Evolutionary conservation across 495 filamentous ascomycete species (phyloP).

Genomic region (Hypoxylon rickii): DNA sequence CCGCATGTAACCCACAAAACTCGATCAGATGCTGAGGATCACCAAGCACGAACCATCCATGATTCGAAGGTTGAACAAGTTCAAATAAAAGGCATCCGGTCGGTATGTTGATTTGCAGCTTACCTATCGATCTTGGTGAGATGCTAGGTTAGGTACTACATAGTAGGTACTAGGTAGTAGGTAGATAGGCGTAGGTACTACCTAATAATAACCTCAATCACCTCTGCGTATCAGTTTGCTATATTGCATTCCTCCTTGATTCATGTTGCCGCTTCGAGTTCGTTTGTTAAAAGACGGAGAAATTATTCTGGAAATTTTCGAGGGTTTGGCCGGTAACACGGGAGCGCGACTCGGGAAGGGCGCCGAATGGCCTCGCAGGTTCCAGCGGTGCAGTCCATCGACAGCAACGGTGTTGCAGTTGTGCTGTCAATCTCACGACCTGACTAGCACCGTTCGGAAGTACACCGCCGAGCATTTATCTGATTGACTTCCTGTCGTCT

Average conservation of each 20-base stretch:
- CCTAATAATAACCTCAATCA: constrained; percentile 10
- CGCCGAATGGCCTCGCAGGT: constrained; percentile 7
- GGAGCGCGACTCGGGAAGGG: constrained; percentile 15
- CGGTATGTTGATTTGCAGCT: neutral
- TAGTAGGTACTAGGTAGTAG: no score
- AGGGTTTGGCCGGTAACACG: neutral
- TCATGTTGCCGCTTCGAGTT: constrained; percentile 1
- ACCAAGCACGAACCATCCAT: constrained; percentile 12
- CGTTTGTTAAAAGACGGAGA: no score
- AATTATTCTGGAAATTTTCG: no score
- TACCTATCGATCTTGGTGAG: no score
- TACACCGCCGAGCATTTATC: constrained; percentile 8
- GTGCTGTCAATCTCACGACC: constrained; percentile 1
- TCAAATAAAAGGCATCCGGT: constrained; percentile 21
- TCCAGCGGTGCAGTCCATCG: neutral
- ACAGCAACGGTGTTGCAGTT: constrained; percentile 4
- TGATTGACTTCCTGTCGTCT: no score
- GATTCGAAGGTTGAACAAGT: constrained; percentile 27
- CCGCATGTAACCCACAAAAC: constrained; percentile 32
- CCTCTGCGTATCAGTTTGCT: constrained; percentile 1
- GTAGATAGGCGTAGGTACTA: neutral
- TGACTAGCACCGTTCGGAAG: constrained; percentile 12
- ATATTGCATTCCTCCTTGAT: constrained; percentile 15
- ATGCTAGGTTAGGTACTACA: constrained; percentile 4
- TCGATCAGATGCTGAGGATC: constrained; percentile 14